Percentiles rank a stretch among this genome's conserved stretches.
Evolutionary conservation across 2,329 filamentous ascomycete genomes (phyloP).

Genomic region (Immersiporthe knoxdaviesiana): DNA sequence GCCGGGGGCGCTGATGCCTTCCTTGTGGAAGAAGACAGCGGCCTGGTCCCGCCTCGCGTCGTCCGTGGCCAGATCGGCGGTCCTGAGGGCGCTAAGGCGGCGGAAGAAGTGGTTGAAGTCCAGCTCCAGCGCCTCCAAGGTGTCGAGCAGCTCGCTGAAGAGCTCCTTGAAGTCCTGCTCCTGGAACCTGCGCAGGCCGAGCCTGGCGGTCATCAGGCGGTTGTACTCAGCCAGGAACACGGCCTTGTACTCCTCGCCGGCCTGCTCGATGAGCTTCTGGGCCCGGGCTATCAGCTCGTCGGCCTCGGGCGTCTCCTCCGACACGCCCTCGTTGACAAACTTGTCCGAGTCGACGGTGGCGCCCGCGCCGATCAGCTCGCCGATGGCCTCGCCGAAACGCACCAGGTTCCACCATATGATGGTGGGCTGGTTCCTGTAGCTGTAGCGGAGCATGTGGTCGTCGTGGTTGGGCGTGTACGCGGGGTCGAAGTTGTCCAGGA

Average conservation of each 20-base stretch:
- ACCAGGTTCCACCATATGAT: conserved; percentile 99
- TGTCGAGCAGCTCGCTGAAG: conserved; percentile 82
- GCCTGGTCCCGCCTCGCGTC: conserved; percentile 67
- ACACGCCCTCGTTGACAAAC: conserved; percentile 75
- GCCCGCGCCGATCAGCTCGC: conserved; percentile 84
- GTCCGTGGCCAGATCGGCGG: conserved; percentile 67
- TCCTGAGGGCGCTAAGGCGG: conserved; percentile 66
- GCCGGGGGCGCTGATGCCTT: conserved; percentile 62
- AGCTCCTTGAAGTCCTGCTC: conserved; percentile 78
- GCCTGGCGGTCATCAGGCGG: conserved; percentile 74
- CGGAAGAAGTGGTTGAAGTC: conserved; percentile 97
- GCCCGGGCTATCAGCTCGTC: conserved; percentile 76
- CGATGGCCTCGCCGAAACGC: conserved; percentile 83
- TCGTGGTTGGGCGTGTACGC: conserved; percentile 96
- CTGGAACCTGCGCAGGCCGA: conserved; percentile 73
- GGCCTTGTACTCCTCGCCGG: conserved; percentile 85
- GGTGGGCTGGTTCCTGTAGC: conserved; percentile 90
- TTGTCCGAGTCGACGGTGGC: conserved; percentile 68
- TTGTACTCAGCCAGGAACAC: conserved; percentile 92
- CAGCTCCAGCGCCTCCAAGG: conserved; percentile 77
- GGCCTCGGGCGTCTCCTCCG: conserved; percentile 64
- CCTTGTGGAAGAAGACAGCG: conserved; percentile 76
- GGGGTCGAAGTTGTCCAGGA: conserved; percentile 96
- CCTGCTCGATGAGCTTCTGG: conserved; percentile 78
- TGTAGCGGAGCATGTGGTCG: conserved; percentile 83